A percentile compares a stretch with the other conserved stretches of the same genome.
These are phyloP conservation scores for Trichoderma endophyticum DNA, from an alignment of 2,329 filamentous ascomycete genomes.

Conservation along the genomic window DNA sequence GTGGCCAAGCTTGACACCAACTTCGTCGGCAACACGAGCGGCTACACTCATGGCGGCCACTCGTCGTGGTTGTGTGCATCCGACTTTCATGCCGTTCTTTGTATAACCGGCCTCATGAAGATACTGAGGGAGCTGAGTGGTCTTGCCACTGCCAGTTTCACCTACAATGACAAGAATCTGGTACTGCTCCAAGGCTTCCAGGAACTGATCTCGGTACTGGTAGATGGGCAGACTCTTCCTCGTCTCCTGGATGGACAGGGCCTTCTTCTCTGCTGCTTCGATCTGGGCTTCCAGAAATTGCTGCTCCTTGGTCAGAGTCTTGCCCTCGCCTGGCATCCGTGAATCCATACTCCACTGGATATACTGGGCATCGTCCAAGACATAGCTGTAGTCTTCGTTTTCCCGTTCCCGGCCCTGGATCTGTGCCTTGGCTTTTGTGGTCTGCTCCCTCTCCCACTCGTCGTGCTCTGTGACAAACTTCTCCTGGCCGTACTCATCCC, in stretches of 20 bases:
- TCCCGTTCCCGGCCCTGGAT: constrained; percentile 71
- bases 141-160: constrained; percentile 94
- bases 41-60: constrained; percentile 98
- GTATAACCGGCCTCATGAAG: constrained; percentile 89
- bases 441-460: constrained; percentile 91
- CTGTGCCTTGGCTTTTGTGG: constrained; percentile 81
- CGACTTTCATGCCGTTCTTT: constrained; percentile 78
- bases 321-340: constrained; percentile 67
- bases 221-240: constrained; percentile 89
- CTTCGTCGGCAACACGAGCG: constrained; percentile 91
- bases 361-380: constrained; percentile 85
- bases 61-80: constrained; percentile 89
- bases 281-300: constrained; percentile 75
- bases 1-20: constrained; percentile 82
- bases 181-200: constrained; percentile 80
- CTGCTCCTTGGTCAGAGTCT: constrained; percentile 73
- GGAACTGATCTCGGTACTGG: constrained; percentile 77
- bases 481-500: constrained; percentile 82
- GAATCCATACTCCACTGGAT: constrained; percentile 81
- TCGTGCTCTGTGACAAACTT: constrained; percentile 91
- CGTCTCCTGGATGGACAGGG: constrained; percentile 84
- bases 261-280: constrained; percentile 84
- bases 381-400: constrained; percentile 85
- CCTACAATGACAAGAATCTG: constrained; percentile 91
- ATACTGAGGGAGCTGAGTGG: constrained; percentile 92